Conservation (phyloP, 2,329 filamentous ascomycete species). For the Botryotinia globosa region DNA sequence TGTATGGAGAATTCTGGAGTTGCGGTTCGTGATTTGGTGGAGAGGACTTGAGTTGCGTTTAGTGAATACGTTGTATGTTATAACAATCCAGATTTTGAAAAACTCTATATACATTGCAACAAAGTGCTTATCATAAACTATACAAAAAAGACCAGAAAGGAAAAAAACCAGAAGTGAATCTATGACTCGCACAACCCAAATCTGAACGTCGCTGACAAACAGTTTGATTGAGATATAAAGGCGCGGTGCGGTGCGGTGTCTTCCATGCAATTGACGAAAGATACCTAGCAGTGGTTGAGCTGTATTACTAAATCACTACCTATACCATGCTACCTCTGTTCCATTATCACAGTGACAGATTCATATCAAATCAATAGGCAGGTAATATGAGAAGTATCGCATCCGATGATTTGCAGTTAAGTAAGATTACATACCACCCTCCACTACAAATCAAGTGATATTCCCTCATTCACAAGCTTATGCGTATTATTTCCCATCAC, state of each 20-base stretch:
- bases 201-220: neutral
- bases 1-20: neutral
- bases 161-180: neutral
- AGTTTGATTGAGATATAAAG: neutral
- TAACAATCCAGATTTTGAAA: neutral
- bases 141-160: no score
- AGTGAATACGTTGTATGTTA: neutral
- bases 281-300: neutral
- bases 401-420: neutral
- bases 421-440: neutral
- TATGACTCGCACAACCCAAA: accelerated
- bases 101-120: neutral
- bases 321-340: no score
- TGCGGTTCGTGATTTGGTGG: neutral
- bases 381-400: neutral
- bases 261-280: neutral
- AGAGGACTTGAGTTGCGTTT: neutral
- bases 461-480: no score
- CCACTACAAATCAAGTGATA: neutral
- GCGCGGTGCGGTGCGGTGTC: no score
- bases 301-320: neutral
- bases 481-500: no score
- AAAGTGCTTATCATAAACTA: neutral
- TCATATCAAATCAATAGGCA: no score
- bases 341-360: neutral